A percentile compares a stretch with the other conserved stretches of the same genome.
These are phyloP conservation scores for Nevesoporus exiguus DNA, from an alignment of 768 basidiomycete species.

Conservation along the genomic window DNA sequence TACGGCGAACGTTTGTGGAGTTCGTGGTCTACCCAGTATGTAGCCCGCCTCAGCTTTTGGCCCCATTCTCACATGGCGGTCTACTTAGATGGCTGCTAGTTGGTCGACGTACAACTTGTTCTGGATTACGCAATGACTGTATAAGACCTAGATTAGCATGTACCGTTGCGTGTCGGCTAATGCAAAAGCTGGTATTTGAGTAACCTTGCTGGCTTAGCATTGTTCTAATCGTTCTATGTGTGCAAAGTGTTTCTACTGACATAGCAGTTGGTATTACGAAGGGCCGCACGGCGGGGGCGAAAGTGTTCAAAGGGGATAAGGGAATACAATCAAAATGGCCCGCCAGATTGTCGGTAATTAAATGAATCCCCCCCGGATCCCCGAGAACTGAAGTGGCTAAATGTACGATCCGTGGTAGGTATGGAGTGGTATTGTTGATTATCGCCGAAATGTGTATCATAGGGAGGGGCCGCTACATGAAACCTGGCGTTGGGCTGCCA, in stretches of 20 bases:
- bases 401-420: not conserved
- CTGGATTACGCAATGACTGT: not conserved
- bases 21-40: not conserved
- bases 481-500: not conserved
- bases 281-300: not conserved
- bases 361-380: not conserved
- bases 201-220: too few relatives aligned
- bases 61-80: too few relatives aligned
- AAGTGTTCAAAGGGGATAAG: not conserved
- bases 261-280: not conserved
- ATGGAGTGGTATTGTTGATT: conserved; percentile 1
- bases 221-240: not conserved
- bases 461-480: not conserved
- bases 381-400: not conserved
- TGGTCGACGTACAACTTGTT: too few relatives aligned
- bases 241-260: not conserved
- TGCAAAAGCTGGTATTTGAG: too few relatives aligned
- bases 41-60: not conserved
- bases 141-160: too few relatives aligned
- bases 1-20: not conserved
- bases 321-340: not conserved
- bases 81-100: not conserved
- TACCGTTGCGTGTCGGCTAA: too few relatives aligned
- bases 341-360: not conserved
- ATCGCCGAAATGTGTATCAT: not conserved